Percentiles rank a stretch among this genome's conserved stretches.
These are phyloP conservation scores for Citrullus colocynthis DNA, from an alignment of 306 rosid genomes.

Conservation along the genomic window DNA sequence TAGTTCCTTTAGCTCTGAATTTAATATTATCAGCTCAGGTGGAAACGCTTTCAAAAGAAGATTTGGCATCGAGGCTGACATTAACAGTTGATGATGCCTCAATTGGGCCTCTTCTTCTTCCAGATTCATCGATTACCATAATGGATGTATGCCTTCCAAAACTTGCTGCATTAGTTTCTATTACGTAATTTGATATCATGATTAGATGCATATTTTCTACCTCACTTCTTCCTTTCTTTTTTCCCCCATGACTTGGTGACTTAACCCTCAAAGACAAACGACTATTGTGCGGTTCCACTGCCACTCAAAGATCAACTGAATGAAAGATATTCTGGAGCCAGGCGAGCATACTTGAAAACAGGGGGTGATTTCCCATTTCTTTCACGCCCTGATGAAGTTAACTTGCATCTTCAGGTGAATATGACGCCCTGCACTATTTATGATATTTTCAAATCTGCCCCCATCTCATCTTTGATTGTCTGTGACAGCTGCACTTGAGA, in stretches of 20 bases:
- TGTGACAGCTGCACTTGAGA: slow-evolving; percentile 66
- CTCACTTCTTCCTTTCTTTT: not conserved
- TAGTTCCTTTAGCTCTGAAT: not conserved
- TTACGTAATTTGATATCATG: not conserved
- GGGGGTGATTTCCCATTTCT: slow-evolving; percentile 99
- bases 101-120: slow-evolving; percentile 73
- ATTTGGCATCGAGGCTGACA: slow-evolving; percentile 88
- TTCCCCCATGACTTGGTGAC: slow-evolving; percentile 10
- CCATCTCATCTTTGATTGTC: not conserved
- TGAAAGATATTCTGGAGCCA: slow-evolving; percentile 85
- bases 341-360: slow-evolving; percentile 69
- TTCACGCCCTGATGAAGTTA: slow-evolving; percentile 97
- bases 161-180: not conserved
- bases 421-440: not conserved
- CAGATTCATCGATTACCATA: slow-evolving; percentile 76
- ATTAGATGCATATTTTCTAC: not conserved
- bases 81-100: slow-evolving; percentile 78
- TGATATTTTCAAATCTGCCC: not conserved
- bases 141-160: slow-evolving; percentile 77
- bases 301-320: slow-evolving; percentile 77
- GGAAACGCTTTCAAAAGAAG: slow-evolving; percentile 85
- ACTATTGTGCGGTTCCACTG: slow-evolving; percentile 89
- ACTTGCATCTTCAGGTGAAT: slow-evolving; percentile 87
- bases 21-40: slow-evolving; percentile 36
- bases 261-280: slow-evolving; percentile 60